Conservation (phyloP, 2,329 filamentous ascomycete genomes). For the Harringtonia aguacate region DNA sequence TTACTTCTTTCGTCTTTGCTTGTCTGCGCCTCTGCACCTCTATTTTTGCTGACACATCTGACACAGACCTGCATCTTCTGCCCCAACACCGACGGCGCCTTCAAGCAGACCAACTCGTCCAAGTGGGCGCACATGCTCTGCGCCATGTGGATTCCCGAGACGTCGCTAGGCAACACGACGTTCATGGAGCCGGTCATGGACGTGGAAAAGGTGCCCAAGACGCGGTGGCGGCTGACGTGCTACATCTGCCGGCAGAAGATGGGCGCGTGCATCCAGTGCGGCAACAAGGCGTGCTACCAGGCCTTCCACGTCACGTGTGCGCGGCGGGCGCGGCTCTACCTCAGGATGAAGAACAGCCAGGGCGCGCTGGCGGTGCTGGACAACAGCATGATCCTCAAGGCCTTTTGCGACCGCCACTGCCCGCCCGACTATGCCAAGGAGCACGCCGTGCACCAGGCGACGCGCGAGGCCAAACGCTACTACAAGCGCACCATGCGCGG, state of each 20-base stretch:
- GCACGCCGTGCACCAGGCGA: constrained; percentile 71
- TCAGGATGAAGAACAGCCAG: constrained; percentile 94
- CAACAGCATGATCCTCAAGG: constrained; percentile 77
- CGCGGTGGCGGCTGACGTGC: constrained; percentile 84
- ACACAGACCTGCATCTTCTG: constrained; percentile 88
- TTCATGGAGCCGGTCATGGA: constrained; percentile 99
- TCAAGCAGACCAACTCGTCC: constrained; percentile 93
- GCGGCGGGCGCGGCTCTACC: constrained; percentile 71
- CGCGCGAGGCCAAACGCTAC: constrained; percentile 73
- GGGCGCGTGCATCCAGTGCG: constrained; percentile 97
- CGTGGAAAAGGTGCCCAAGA: constrained; percentile 93
- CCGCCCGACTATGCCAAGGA: constrained; percentile 81
- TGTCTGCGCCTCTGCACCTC: not conserved
- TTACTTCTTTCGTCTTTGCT: constrained; percentile 1
- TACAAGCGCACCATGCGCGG: constrained; percentile 86
- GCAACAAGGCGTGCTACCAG: constrained; percentile 93
- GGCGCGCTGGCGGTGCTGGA: constrained; percentile 66
- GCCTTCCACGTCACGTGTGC: constrained; percentile 98
- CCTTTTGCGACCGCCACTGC: constrained; percentile 92
- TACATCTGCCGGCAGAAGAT: constrained; percentile 97
- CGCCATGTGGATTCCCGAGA: constrained; percentile 97
- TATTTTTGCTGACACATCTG: not conserved
- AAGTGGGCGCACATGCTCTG: constrained; percentile 97
- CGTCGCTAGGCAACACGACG: constrained; percentile 87
- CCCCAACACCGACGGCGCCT: constrained; percentile 92